A percentile compares a stretch with the other conserved stretches of the same genome.
These are phyloP conservation scores for Ogataea philodendri DNA, from an alignment of 805 yeast genomes.

Conservation along the genomic window DNA sequence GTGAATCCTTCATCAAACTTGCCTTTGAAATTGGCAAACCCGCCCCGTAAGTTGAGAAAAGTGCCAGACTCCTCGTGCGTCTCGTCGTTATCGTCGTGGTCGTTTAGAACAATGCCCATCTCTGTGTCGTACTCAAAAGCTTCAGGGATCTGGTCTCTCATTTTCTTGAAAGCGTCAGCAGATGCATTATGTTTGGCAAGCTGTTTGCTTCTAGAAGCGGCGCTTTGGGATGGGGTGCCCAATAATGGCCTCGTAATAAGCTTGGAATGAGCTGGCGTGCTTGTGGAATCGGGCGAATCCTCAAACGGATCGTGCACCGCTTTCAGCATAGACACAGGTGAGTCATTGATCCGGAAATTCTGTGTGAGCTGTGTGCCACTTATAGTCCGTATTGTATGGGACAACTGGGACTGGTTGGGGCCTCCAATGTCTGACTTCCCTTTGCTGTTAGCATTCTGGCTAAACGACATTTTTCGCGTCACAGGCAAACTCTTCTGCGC, in stretches of 20 bases:
- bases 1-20: constrained; percentile 10
- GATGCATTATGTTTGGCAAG: constrained; percentile 7
- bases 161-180: constrained; percentile 25
- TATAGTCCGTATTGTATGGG: too few species aligned
- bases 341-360: constrained; percentile 14
- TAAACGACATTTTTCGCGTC: too few species aligned
- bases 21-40: constrained; percentile 10
- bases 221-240: constrained; percentile 1
- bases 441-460: too few species aligned
- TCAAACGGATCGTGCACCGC: constrained; percentile 40
- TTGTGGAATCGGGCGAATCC: constrained; percentile 27
- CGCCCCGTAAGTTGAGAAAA: constrained; percentile 24
- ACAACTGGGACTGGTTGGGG: too few species aligned
- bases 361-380: constrained; percentile 5
- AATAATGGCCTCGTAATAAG: neutral
- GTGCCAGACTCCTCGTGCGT: constrained; percentile 25
- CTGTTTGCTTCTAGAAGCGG: neutral
- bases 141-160: constrained; percentile 23
- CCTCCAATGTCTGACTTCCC: too few species aligned
- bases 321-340: constrained; percentile 29
- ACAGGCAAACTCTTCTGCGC: too few species aligned
- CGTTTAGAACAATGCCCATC: constrained; percentile 27
- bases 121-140: constrained; percentile 29
- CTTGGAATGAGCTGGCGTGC: constrained; percentile 18
- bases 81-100: constrained; percentile 18